Conservation (phyloP, 371 early-diverging fungal genomes). For the Circinella minor region DNA sequence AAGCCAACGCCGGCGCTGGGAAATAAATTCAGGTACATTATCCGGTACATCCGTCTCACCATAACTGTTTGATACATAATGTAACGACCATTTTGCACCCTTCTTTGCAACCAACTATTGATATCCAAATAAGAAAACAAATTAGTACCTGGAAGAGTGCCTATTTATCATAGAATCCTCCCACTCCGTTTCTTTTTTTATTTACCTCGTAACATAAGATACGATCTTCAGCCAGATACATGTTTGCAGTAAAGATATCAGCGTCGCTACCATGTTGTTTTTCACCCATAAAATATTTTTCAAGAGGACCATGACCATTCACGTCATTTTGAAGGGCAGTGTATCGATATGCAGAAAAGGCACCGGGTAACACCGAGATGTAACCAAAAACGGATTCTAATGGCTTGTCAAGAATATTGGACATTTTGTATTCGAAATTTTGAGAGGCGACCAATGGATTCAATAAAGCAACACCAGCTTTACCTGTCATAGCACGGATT, state of each 20-base stretch:
- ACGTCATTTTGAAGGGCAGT: conserved; percentile 79
- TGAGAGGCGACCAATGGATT: conserved; percentile 92
- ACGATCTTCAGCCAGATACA: conserved; percentile 87
- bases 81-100: conserved; percentile 68
- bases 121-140: no score
- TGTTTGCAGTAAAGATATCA: conserved; percentile 75
- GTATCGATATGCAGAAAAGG: conserved; percentile 96
- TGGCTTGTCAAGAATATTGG: conserved; percentile 98
- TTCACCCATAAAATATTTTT: conserved; percentile 94
- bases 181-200: no score
- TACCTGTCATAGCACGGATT: conserved; percentile 87
- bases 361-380: conserved; percentile 95
- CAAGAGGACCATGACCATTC: conserved; percentile 76
- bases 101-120: conserved; percentile 84
- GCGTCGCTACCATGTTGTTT: conserved; percentile 76
- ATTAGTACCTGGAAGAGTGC: no score
- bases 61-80: conserved; percentile 69
- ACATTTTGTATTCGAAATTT: conserved; percentile 96
- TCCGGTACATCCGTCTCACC: conserved; percentile 92
- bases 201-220: conserved; percentile 81
- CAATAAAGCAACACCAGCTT: conserved; percentile 64
- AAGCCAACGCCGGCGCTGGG: conserved; percentile 90
- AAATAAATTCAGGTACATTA: conserved; percentile 82
- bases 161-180: no score
- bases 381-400: conserved; percentile 97